Evolutionary conservation across 129 eudicot genomes (phyloP).

Genomic region (Arctium minus): DNA sequence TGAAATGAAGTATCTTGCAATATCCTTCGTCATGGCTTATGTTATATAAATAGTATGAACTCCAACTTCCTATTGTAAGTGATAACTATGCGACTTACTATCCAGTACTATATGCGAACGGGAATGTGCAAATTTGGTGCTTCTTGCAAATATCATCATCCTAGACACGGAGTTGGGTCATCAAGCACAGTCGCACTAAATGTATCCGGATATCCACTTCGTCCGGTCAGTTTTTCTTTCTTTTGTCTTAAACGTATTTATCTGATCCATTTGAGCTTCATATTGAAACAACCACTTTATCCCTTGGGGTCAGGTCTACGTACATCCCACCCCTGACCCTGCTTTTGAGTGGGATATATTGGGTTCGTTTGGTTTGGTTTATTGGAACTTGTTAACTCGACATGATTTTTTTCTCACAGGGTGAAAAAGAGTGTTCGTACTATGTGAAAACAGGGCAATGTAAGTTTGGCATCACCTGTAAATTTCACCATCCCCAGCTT

Average conservation of each 20-base stretch:
- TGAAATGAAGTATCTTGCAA: neutral
- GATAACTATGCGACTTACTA: constrained; percentile 7
- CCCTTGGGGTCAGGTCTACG: neutral
- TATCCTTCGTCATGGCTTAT: neutral
- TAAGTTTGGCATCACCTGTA: constrained; percentile 88
- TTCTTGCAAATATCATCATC: constrained; percentile 92
- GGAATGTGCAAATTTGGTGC: constrained; percentile 82
- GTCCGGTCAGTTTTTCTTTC: constrained; percentile 49
- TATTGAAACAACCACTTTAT: neutral
- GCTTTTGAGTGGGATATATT: no score
- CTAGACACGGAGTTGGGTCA: constrained; percentile 74
- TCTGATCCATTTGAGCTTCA: neutral
- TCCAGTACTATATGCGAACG: constrained; percentile 81
- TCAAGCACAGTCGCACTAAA: constrained; percentile 46
- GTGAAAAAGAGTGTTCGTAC: constrained; percentile 87
- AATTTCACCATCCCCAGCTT: constrained; percentile 90
- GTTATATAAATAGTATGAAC: neutral
- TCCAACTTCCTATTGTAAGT: neutral
- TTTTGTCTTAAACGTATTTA: neutral
- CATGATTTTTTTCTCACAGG: constrained; percentile 36
- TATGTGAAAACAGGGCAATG: constrained; percentile 84
- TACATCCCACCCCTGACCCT: no score
- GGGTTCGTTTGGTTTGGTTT: neutral
- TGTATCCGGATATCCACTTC: constrained; percentile 77
- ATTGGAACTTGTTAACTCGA: constrained; percentile 8